These are phyloP conservation scores for Amanita polypyramis DNA, from an alignment of 768 basidiomycete genomes.

Conservation along the genomic window DNA sequence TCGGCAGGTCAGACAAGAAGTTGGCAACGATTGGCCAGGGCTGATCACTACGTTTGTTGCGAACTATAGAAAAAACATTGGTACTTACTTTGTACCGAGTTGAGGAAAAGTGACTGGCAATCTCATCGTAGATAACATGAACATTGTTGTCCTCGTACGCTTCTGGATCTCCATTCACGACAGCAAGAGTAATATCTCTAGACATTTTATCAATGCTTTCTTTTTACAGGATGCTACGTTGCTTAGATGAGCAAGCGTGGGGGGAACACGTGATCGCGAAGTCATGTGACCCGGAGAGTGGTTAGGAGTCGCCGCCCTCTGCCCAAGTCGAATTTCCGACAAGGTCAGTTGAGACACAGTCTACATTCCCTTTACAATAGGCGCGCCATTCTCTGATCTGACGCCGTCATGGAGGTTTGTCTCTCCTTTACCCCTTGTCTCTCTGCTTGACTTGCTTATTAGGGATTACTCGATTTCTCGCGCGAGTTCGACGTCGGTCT, in stretches of 20 bases:
- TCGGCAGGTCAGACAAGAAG: slow-evolving; percentile 62
- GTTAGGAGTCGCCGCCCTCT: slow-evolving; percentile 29
- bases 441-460: slow-evolving; percentile 15
- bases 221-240: too few relatives aligned
- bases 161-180: slow-evolving; percentile 37
- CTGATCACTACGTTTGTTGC: slow-evolving; percentile 16
- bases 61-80: not conserved
- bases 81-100: slow-evolving; percentile 73
- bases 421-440: slow-evolving; percentile 6
- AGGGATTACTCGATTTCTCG: slow-evolving; percentile 91
- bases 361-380: slow-evolving; percentile 9
- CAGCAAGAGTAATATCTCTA: not conserved
- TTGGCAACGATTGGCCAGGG: slow-evolving; percentile 82
- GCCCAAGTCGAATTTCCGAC: slow-evolving; percentile 25
- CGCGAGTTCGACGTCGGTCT: slow-evolving; percentile 88
- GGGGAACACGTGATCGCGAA: slow-evolving; percentile 3
- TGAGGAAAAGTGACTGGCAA: slow-evolving; percentile 79
- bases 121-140: slow-evolving; percentile 75
- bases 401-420: slow-evolving; percentile 39
- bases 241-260: too few relatives aligned
- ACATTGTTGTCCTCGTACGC: slow-evolving; percentile 68
- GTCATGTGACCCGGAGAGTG: slow-evolving; percentile 20
- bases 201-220: too few relatives aligned
- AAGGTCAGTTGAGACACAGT: slow-evolving; percentile 15
- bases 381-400: slow-evolving; percentile 11